These are phyloP conservation scores for Chionographis japonica DNA, from an alignment of 106 monocot species.

Conservation along the genomic window DNA sequence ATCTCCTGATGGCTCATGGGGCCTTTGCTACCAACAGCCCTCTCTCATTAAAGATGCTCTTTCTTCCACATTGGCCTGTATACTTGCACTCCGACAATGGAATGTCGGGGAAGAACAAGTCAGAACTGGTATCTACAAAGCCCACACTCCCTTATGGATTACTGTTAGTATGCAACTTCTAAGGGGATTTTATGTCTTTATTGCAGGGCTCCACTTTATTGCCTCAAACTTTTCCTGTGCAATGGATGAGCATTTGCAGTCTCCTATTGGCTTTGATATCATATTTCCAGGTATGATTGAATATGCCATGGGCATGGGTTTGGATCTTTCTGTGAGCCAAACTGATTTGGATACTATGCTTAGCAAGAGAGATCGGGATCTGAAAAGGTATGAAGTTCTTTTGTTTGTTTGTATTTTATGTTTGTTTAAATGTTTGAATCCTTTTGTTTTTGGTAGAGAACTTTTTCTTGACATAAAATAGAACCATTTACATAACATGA, in stretches of 20 bases:
- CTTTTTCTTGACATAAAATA: too few species aligned
- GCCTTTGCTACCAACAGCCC: conserved; percentile 15
- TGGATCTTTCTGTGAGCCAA: conserved; percentile 53
- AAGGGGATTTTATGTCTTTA: neutral
- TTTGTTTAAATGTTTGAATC: neutral
- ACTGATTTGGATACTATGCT: conserved; percentile 32
- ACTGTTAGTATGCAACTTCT: conserved; percentile 4
- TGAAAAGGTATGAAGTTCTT: conserved; percentile 50
- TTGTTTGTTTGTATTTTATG: neutral
- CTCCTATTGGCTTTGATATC: conserved; percentile 85
- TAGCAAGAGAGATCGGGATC: conserved; percentile 40
- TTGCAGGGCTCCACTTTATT: conserved; percentile 75
- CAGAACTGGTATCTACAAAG: conserved; percentile 49
- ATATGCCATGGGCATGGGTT: conserved; percentile 52
- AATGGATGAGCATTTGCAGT: conserved; percentile 36
- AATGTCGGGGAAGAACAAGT: conserved; percentile 62
- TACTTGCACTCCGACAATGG: conserved; percentile 78
- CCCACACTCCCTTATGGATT: neutral
- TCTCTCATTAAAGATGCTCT: conserved; percentile 53
- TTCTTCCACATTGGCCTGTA: conserved; percentile 74
- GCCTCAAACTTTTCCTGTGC: conserved; percentile 43
- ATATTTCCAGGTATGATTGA: conserved; percentile 76
- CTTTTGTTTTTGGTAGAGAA: neutral
- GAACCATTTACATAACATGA: too few species aligned
- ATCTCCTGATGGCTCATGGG: conserved; percentile 78